Evolutionary conservation across 2,329 filamentous ascomycete genomes (phyloP).

Genomic region (Diaporthe eres): DNA sequence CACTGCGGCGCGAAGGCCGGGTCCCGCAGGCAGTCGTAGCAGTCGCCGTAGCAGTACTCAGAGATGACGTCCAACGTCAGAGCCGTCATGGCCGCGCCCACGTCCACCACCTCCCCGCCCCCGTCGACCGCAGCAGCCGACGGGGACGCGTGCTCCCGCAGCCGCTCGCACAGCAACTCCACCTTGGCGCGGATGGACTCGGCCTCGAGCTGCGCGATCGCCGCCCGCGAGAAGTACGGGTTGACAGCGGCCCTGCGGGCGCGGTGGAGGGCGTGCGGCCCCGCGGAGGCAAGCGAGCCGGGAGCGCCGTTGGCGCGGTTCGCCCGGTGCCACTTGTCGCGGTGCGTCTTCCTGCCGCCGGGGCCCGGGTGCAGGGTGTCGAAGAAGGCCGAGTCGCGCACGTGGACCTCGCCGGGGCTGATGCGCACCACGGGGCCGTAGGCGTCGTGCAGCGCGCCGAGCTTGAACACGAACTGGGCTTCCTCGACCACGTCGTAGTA

Average conservation of each 20-base stretch:
- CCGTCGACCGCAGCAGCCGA: neutral
- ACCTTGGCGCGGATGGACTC: constrained; percentile 1
- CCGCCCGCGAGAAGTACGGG: constrained; percentile 29
- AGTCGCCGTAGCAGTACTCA: constrained; percentile 23
- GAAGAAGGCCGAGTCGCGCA: constrained; percentile 12
- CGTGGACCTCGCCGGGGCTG: constrained; percentile 33
- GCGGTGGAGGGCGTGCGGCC: constrained; percentile 17
- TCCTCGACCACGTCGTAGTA: constrained; percentile 25
- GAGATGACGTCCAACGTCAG: constrained; percentile 3
- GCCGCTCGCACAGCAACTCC: neutral
- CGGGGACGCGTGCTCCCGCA: neutral
- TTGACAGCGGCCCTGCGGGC: neutral
- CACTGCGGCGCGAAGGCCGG: constrained; percentile 46
- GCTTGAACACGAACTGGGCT: neutral
- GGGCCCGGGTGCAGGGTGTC: constrained; percentile 11
- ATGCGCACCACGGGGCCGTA: constrained; percentile 33
- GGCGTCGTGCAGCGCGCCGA: constrained; percentile 3
- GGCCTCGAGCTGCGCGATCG: constrained; percentile 13
- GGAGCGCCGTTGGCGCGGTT: neutral
- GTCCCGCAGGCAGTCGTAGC: constrained; percentile 43
- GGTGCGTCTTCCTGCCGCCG: constrained; percentile 1
- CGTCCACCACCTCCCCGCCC: constrained; percentile 1
- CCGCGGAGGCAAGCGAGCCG: neutral
- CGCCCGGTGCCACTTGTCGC: constrained; percentile 15
- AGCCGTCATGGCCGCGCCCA: constrained; percentile 9